phyloP scores from a whole-genome alignment of 1,284 basidiomycete genomes.

The Neonothopanus nambi region DNA sequence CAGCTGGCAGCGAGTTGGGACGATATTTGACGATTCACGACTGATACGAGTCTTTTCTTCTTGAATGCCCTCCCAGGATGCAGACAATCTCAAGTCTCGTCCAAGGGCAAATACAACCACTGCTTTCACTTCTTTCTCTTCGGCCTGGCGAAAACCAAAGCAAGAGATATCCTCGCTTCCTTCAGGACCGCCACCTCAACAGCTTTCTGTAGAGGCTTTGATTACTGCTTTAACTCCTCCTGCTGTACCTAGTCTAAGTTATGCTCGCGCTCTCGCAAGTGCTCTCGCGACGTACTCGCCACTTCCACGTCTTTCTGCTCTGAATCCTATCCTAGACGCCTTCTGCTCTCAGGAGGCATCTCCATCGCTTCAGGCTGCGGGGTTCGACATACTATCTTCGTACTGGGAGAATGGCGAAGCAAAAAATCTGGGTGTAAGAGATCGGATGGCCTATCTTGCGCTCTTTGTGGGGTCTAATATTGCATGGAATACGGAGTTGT shows the following conservation, averaged over 20 bases:
- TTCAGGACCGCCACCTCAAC: slow-evolving; percentile 31
- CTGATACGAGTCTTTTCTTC: not conserved
- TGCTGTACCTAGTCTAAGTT: slow-evolving; percentile 53
- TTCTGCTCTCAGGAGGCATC: slow-evolving; percentile 58
- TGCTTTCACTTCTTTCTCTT: slow-evolving; percentile 28
- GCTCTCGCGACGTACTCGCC: slow-evolving; percentile 48
- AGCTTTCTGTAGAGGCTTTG: slow-evolving; percentile 8
- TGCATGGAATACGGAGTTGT: slow-evolving; percentile 62
- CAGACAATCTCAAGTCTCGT: slow-evolving; percentile 35
- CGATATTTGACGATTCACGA: not conserved
- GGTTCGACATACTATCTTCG: slow-evolving; percentile 68
- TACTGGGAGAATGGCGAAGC: slow-evolving; percentile 62
- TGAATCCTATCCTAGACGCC: slow-evolving; percentile 58
- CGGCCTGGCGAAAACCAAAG: slow-evolving; percentile 45
- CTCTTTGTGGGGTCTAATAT: slow-evolving; percentile 47
- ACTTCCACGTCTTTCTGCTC: slow-evolving; percentile 42
- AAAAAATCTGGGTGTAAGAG: slow-evolving; percentile 39
- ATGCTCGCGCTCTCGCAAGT: slow-evolving; percentile 48
- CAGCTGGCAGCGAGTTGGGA: not conserved
- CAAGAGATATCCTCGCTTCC: slow-evolving; percentile 34
- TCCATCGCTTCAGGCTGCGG: slow-evolving; percentile 56
- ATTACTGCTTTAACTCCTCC: slow-evolving; percentile 46
- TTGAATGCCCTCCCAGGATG: slow-evolving; percentile 37
- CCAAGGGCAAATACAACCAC: slow-evolving; percentile 48
- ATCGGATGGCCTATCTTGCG: slow-evolving; percentile 61